These are phyloP conservation scores for Aureobasidium sp. DNA, from an alignment of 2,329 filamentous ascomycete species.

Conservation along the genomic window DNA sequence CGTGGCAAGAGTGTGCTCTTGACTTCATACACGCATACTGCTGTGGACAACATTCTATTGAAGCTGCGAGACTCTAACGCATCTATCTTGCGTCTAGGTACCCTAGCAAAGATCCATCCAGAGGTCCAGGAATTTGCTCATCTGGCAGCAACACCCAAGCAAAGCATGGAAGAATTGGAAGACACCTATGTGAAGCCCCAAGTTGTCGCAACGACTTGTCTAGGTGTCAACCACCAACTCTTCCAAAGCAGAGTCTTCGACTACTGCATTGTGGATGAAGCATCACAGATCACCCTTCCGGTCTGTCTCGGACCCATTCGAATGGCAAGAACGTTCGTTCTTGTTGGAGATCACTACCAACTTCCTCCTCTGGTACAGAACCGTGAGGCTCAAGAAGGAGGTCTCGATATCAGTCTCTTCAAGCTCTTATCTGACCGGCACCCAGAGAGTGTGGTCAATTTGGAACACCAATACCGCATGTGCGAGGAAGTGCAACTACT, in stretches of 20 bases:
- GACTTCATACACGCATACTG: slow-evolving; percentile 94
- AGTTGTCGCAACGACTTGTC: slow-evolving; percentile 88
- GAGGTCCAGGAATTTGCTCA: slow-evolving; percentile 81
- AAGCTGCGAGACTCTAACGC: slow-evolving; percentile 60
- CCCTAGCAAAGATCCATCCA: slow-evolving; percentile 74
- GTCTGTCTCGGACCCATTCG: slow-evolving; percentile 91
- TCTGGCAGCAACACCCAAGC: slow-evolving; percentile 64
- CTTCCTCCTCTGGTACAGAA: slow-evolving; percentile 91
- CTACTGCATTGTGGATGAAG: slow-evolving; percentile 97
- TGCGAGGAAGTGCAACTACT: slow-evolving; percentile 93
- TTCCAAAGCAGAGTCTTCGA: slow-evolving; percentile 89
- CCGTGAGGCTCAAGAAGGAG: slow-evolving; percentile 74
- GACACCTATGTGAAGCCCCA: slow-evolving; percentile 76
- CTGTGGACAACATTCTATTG: slow-evolving; percentile 93
- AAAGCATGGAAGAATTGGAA: slow-evolving; percentile 73
- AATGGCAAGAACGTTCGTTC: slow-evolving; percentile 83
- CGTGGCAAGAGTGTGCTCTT: slow-evolving; percentile 89
- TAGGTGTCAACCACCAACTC: slow-evolving; percentile 80
- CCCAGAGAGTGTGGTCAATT: slow-evolving; percentile 76
- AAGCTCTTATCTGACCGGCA: slow-evolving; percentile 85
- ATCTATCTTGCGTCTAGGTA: slow-evolving; percentile 75
- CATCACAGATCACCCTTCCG: slow-evolving; percentile 91
- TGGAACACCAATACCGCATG: slow-evolving; percentile 98
- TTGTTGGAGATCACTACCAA: slow-evolving; percentile 95
- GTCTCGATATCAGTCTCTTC: slow-evolving; percentile 88